Evolutionary conservation across 352 stramenopile genomes (phyloP).

Genomic region (Pythium vanterpoolii): DNA sequence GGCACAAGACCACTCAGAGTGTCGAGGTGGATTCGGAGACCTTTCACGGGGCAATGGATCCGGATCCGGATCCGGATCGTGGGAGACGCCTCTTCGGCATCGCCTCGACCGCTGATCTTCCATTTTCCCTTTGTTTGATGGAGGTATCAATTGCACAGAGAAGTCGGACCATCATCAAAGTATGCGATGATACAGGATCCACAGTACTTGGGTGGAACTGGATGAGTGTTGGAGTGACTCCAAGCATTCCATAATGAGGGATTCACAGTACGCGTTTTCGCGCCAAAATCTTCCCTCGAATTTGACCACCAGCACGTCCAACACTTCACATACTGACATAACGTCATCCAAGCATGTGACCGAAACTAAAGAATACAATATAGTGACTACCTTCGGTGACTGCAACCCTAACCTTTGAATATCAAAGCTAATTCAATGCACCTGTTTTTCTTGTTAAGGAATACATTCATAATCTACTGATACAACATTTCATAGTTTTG

Average conservation of each 20-base stretch:
- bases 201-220: not conserved
- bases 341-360: no score
- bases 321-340: no score
- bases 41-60: not conserved
- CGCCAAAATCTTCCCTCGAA: not conserved
- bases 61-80: slow-evolving; percentile 7
- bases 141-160: not conserved
- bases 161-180: not conserved
- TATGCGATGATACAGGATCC: not conserved
- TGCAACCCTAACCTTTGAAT: no score
- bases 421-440: not conserved
- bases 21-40: not conserved
- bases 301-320: no score
- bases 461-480: slow-evolving; percentile 1
- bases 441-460: no score
- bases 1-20: not conserved
- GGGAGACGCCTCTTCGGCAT: slow-evolving; percentile 1
- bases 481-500: not conserved
- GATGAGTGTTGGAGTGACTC: not conserved
- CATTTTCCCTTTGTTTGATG: not conserved
- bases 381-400: no score
- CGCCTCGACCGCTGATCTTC: not conserved
- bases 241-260: not conserved
- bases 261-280: not conserved
- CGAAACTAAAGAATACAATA: no score